phyloP scores from a whole-genome alignment of 495 filamentous ascomycete genomes.

The Xylaria acuta region DNA sequence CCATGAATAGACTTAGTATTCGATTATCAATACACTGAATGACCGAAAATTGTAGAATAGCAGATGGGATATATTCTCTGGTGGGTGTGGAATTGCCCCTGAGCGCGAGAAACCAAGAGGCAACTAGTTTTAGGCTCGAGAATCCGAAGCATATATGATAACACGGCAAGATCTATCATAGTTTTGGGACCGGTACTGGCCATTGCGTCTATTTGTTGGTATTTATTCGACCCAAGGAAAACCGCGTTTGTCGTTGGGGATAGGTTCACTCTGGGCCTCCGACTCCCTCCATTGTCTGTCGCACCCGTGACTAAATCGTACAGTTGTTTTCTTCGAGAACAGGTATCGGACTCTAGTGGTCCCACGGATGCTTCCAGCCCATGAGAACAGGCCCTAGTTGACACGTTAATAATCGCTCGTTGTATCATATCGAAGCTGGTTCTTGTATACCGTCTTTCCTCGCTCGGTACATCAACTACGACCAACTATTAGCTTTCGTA shows the following conservation, averaged over 20 bases:
- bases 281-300: neutral
- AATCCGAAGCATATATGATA: constrained; percentile 44
- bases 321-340: neutral
- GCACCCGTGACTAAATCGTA: neutral
- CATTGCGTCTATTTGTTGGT: constrained; percentile 28
- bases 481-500: neutral
- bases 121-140: constrained; percentile 67
- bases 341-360: constrained; percentile 72
- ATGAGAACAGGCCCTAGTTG: constrained; percentile 70
- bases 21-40: neutral
- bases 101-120: constrained; percentile 67
- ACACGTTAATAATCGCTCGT: constrained; percentile 36
- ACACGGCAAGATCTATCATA: constrained; percentile 24
- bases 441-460: constrained; percentile 77
- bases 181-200: constrained; percentile 12
- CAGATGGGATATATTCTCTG: constrained; percentile 73
- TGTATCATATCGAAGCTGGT: constrained; percentile 19
- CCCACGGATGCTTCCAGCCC: constrained; percentile 98
- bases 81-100: constrained; percentile 66
- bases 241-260: neutral
- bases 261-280: neutral
- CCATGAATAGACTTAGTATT: neutral
- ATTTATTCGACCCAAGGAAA: constrained; percentile 3
- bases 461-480: constrained; percentile 89
- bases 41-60: constrained; percentile 59